Conservation (phyloP, 257 asterid genomes). For the Solanum boliviense region DNA sequence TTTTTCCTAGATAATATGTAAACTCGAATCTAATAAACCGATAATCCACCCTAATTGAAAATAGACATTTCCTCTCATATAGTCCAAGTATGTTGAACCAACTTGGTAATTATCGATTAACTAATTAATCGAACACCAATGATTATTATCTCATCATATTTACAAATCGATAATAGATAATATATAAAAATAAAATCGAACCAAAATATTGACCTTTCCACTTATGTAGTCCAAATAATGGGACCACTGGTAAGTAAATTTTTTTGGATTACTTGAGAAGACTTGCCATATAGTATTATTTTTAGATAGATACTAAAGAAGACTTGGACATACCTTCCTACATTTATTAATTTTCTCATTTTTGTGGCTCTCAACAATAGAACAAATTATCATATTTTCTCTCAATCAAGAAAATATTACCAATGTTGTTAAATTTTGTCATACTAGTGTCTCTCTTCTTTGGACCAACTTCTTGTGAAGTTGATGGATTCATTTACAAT, state of each 20-base stretch:
- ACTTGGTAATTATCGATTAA: background rate
- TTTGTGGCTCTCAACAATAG: background rate
- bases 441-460: background rate
- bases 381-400: background rate
- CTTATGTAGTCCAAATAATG: background rate
- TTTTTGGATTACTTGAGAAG: background rate
- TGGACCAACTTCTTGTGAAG: background rate
- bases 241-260: background rate
- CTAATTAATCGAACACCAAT: background rate
- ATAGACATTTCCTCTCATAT: too few species aligned
- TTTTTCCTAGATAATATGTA: background rate
- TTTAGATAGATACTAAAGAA: background rate
- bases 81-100: background rate
- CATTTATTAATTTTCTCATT: background rate
- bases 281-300: background rate
- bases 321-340: background rate
- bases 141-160: background rate
- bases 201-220: background rate
- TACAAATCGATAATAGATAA: background rate
- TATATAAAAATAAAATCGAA: background rate
- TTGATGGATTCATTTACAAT: slow-evolving; percentile 26
- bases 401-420: background rate
- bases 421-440: slow-evolving; percentile 22
- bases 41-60: too few species aligned
- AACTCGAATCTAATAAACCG: background rate